These are phyloP conservation scores for Pyrus betulifolia DNA, from an alignment of 306 rosid species.

Conservation along the genomic window DNA sequence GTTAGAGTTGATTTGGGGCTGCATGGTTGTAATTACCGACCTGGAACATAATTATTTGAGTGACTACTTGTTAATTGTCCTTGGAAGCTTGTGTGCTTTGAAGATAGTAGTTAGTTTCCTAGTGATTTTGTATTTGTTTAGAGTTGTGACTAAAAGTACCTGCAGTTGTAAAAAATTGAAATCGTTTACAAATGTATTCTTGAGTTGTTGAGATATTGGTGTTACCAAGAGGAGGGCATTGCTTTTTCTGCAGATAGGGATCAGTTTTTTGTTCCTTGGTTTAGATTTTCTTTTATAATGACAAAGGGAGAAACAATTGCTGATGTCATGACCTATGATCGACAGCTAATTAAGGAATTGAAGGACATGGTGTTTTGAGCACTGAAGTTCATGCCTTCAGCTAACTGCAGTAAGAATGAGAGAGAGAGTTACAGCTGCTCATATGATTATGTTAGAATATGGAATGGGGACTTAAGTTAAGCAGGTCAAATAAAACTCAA, in stretches of 20 bases:
- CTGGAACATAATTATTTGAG: neutral
- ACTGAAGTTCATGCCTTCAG: neutral
- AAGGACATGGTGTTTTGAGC: neutral
- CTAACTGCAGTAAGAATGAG: too few relatives aligned
- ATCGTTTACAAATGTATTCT: neutral
- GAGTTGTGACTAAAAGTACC: neutral
- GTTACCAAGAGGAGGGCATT: neutral
- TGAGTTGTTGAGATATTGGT: neutral
- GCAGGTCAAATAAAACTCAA: neutral
- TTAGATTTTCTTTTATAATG: neutral
- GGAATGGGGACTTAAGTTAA: neutral
- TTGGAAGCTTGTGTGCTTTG: neutral
- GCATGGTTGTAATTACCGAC: neutral
- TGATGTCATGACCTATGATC: neutral
- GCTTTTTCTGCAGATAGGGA: neutral
- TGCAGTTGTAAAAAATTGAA: neutral
- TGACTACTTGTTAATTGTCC: neutral
- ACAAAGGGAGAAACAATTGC: neutral
- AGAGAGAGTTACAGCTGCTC: neutral
- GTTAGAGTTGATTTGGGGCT: neutral
- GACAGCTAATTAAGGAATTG: neutral
- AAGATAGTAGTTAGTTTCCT: neutral
- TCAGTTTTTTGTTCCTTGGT: neutral
- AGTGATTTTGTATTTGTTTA: neutral
- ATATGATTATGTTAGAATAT: neutral